Base-by-base conservation (phyloP, 2,329 filamentous ascomycete species). In the Leptographium wingfieldii region DNA sequence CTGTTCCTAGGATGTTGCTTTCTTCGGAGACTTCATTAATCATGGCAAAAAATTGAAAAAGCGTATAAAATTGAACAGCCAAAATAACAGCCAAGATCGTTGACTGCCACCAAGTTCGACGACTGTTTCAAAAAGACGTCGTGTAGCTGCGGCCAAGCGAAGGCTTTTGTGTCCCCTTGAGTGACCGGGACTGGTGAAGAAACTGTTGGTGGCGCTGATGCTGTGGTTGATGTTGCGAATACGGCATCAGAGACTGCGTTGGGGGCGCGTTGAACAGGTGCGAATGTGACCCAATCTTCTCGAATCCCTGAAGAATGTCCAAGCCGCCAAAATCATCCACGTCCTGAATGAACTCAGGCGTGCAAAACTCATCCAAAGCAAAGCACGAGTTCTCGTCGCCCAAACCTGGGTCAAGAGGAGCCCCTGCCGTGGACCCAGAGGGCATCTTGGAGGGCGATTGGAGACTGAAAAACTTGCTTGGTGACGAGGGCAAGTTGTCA, bases 241-340 rank as follows among this genome's bases (percentile, higher is more conserved):
- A 62, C 2, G 58, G 31, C 59, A 59, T 55, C 58, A 57, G 63
- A 52, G 73, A 72, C 64, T 74, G 76, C 33, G 67, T 38, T 3
- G 68, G 68, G 67, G 59, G 68, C 16, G 48, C 53, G 10, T 49
- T 52, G 56, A 65, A 63, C 27, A 64, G 58, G 64, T 61, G 68
- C 60, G 63, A 73, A 64, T 69, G 75, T 54, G 76, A 74, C 55
- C 87, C 87, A 68, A 91, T 90, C 73, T 85, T 87, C 69, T 86
- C 82, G 67, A 90, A 91, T 11, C 86, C 86, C 68, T 88, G 84
- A 54, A 88, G 79, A 64, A 91, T 85, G 66, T 91, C 87, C 57
- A 90, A 78, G 1, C 80, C 82, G 16, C 80, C 73, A 61, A 76
- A 77, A 52, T 85, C 83, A 61, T 81, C 77, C 3, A 75, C 74